Evolutionary conservation across 257 asterid genomes (phyloP), one percentile per base, ranked within the genome.

Genomic region (Phtheirospermum japonicum): DNA sequence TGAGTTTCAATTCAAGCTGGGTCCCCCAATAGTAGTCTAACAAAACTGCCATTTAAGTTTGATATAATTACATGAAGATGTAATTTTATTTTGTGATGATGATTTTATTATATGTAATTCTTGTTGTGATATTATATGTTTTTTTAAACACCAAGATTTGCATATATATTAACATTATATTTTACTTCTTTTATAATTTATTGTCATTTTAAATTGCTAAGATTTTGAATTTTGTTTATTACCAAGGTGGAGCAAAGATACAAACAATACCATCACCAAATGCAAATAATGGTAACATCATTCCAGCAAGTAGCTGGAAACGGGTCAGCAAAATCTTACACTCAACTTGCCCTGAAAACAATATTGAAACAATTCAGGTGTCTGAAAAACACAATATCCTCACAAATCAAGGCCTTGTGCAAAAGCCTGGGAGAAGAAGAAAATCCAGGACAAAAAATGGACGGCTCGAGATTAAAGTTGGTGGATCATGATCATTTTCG

Each of bases 281-380:
- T 85, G 87, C 87, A 85, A 53, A 75, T 76, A 9, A 73, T 83
- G 0, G 76, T 83, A 16, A 28, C 81, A 19, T 74, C 83, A 20
- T 85, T 88, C 49, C 87, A 88, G 74, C 79, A 83, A 51, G 82
- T 79, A n/a, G 85, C 96, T 5, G 94, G 96, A 19, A 57, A 43
- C 3, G 89, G 94, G 0, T 79, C 96, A 4, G 83, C 89, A 7
- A 74, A 59, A 63, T 67, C 87, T 7, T 88, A 85, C 77, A 85
- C 94, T 16, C 79, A 73, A 5, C 77, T 81, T 3, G 91, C 91
- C 10, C 71, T 78, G 14, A 74, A 82, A 14, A 82, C 91, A 9
- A 85, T 88, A 57, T 73, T 85, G 23, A 88, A 82, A 80, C 91
- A 85, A 33, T 88, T 88, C 69, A 46, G 87, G 45, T 79, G 89